Percentiles rank a stretch among this genome's conserved stretches.
Evolutionary conservation across 768 basidiomycete genomes (phyloP).

Genomic region (Kwoniella heveanensis): DNA sequence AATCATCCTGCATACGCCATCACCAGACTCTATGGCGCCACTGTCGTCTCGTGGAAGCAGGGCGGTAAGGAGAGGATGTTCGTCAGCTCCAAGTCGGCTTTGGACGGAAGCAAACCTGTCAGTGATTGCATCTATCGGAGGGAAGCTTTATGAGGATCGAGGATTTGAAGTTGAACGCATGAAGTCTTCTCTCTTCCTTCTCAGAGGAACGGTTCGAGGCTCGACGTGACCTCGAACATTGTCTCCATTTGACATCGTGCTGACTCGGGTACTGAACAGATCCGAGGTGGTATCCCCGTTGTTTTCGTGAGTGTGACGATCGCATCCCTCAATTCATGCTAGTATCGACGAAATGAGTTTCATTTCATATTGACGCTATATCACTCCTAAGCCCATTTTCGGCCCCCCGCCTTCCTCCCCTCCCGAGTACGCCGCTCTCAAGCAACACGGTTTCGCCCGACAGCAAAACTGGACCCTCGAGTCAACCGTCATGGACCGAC

Average conservation of each 20-base stretch:
- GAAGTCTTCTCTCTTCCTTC: no score
- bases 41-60: constrained; percentile 79
- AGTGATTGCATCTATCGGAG: constrained; percentile 49
- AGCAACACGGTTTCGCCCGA: constrained; percentile 91
- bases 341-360: neutral
- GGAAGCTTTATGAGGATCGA: no score
- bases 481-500: constrained; percentile 67
- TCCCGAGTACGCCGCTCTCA: constrained; percentile 64
- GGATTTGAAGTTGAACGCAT: no score
- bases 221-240: no score
- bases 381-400: constrained; percentile 68
- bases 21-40: constrained; percentile 72
- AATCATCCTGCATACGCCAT: no score
- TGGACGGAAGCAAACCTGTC: constrained; percentile 79
- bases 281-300: constrained; percentile 59
- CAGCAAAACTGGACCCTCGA: constrained; percentile 73
- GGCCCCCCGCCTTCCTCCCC: constrained; percentile 71
- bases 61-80: constrained; percentile 71
- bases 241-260: neutral
- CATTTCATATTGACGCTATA: neutral
- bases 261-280: constrained; percentile 37
- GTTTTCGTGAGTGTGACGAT: constrained; percentile 62
- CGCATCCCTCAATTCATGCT: no score
- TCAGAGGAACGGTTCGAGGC: no score
- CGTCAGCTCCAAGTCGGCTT: constrained; percentile 72